A percentile compares a stretch with the other conserved stretches of the same genome.
These are phyloP conservation scores for Nigrograna mackinnonii DNA, from an alignment of 2,329 filamentous ascomycete genomes.

Conservation along the genomic window DNA sequence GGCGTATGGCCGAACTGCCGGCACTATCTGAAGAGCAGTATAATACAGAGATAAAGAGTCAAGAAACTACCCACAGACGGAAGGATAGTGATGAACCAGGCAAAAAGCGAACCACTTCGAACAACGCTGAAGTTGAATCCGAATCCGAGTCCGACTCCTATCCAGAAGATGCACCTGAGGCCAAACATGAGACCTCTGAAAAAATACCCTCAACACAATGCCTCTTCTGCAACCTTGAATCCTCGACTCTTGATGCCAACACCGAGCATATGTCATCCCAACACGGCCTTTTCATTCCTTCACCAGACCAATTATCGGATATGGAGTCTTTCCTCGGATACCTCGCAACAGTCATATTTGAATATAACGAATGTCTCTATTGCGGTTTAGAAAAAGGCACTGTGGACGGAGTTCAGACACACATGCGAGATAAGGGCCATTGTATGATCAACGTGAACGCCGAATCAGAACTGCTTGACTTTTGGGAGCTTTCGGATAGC, in stretches of 20 bases:
- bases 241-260: slow-evolving; percentile 16
- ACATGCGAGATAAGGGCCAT: slow-evolving; percentile 42
- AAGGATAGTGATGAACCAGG: neutral
- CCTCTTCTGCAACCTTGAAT: slow-evolving; percentile 29
- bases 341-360: slow-evolving; percentile 25
- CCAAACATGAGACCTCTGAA: slow-evolving; percentile 3
- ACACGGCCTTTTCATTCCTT: slow-evolving; percentile 28
- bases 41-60: slow-evolving; percentile 5
- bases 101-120: slow-evolving; percentile 2
- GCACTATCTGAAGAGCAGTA: slow-evolving; percentile 5
- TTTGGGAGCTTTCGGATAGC: slow-evolving; percentile 22
- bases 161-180: slow-evolving; percentile 2
- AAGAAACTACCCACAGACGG: neutral
- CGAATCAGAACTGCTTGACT: slow-evolving; percentile 37
- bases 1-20: slow-evolving; percentile 9
- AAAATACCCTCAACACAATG: slow-evolving; percentile 15
- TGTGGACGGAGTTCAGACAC: slow-evolving; percentile 28
- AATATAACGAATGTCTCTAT: slow-evolving; percentile 40
- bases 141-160: slow-evolving; percentile 5
- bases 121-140: neutral
- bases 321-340: slow-evolving; percentile 33
- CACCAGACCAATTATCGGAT: slow-evolving; percentile 23
- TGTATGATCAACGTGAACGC: slow-evolving; percentile 35
- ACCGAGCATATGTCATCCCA: slow-evolving; percentile 25
- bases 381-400: slow-evolving; percentile 30